Evolutionary conservation across 2,329 filamentous ascomycete species (phyloP).

Genomic region (Venturiaceae sp.): DNA sequence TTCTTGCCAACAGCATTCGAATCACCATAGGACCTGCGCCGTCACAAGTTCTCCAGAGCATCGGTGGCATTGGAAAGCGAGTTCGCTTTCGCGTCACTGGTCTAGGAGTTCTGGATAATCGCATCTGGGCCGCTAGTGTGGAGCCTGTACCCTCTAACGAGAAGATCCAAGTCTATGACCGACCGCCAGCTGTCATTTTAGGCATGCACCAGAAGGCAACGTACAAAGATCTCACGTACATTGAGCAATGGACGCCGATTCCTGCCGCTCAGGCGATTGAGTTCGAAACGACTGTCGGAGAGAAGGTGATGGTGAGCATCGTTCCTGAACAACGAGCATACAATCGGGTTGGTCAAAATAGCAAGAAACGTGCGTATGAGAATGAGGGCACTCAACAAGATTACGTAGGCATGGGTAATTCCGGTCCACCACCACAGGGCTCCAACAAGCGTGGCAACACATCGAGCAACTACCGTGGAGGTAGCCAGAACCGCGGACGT

Average conservation of each 20-base stretch:
- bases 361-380: neutral
- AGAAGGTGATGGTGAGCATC: conserved; percentile 62
- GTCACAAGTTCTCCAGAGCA: conserved; percentile 65
- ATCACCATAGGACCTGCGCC: conserved; percentile 64
- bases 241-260: conserved; percentile 75
- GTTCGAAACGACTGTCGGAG: conserved; percentile 76
- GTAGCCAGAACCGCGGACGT: neutral
- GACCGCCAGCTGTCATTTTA: conserved; percentile 69
- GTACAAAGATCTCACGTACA: conserved; percentile 70
- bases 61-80: conserved; percentile 78
- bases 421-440: neutral
- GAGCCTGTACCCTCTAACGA: conserved; percentile 57
- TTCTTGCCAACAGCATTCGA: conserved; percentile 81
- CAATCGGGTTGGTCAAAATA: neutral
- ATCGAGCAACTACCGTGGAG: neutral
- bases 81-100: conserved; percentile 77
- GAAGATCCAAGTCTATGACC: conserved; percentile 54
- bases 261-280: conserved; percentile 59
- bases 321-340: neutral
- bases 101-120: conserved; percentile 64
- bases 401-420: neutral
- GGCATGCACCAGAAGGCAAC: conserved; percentile 66
- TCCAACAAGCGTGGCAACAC: conserved; percentile 1
- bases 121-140: conserved; percentile 78
- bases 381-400: neutral